These are phyloP conservation scores for Ehretia macrophylla DNA, from an alignment of 257 asterid genomes.

Conservation along the genomic window DNA sequence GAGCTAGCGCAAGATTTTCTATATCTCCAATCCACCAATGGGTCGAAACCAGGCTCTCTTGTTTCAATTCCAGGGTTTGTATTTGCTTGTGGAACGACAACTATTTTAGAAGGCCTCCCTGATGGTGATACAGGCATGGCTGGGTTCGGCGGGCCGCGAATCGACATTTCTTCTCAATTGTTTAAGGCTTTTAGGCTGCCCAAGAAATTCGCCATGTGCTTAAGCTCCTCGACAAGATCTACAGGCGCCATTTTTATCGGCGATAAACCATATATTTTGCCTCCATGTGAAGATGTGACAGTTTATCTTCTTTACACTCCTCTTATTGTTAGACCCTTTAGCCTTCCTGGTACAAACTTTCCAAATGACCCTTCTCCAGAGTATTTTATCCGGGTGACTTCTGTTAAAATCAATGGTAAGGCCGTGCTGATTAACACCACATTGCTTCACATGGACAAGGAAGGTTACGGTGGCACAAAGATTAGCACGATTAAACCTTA, in stretches of 20 bases:
- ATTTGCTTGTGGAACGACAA: slow-evolving; percentile 28
- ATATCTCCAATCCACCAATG: slow-evolving; percentile 26
- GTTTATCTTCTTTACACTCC: slow-evolving; percentile 14
- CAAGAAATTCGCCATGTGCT: slow-evolving; percentile 17
- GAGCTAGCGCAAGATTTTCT: slow-evolving; percentile 31
- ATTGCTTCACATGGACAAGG: slow-evolving; percentile 7
- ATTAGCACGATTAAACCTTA: slow-evolving; percentile 16
- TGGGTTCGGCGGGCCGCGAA: slow-evolving; percentile 31
- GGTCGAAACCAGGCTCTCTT: slow-evolving; percentile 29
- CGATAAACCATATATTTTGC: slow-evolving; percentile 9
- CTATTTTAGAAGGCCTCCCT: slow-evolving; percentile 23
- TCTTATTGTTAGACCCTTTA: slow-evolving; percentile 7
- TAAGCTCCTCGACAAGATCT: slow-evolving; percentile 10
- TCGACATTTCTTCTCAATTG: slow-evolving; percentile 26
- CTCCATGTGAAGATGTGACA: slow-evolving; percentile 1
- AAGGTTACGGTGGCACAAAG: slow-evolving; percentile 16
- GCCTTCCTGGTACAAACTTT: slow-evolving; percentile 1
- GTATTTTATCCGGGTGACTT: slow-evolving; percentile 9
- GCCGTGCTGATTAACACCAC: slow-evolving; percentile 9
- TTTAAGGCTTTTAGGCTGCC: slow-evolving; percentile 10
- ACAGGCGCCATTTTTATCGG: slow-evolving; percentile 10
- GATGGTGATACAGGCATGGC: slow-evolving; percentile 24
- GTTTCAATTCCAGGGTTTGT: slow-evolving; percentile 15
- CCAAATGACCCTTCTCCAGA: slow-evolving; percentile 10
- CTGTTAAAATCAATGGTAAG: slow-evolving; percentile 15